These are phyloP conservation scores for Penicillium roqueforti DNA, from an alignment of 495 filamentous ascomycete species.

Conservation along the genomic window DNA sequence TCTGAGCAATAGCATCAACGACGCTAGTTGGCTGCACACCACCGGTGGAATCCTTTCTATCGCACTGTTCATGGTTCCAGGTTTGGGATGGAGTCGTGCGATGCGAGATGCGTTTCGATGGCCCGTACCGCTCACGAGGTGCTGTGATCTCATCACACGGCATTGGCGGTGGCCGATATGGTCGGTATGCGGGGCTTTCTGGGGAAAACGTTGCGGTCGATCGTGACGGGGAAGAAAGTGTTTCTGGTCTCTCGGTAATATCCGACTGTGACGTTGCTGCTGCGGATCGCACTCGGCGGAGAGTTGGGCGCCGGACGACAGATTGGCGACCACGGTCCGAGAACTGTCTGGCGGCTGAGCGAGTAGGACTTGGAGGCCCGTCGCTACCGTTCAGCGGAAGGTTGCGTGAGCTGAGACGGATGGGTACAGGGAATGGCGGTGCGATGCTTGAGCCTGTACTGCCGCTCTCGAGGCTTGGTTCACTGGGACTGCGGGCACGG, in stretches of 20 bases:
- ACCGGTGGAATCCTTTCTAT: constrained; percentile 48
- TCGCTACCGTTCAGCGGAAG: constrained; percentile 69
- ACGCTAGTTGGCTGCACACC: constrained; percentile 72
- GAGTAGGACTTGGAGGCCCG: constrained; percentile 75
- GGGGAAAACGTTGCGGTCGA: constrained; percentile 60
- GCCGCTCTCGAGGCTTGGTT: constrained; percentile 55
- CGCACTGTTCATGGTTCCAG: constrained; percentile 25
- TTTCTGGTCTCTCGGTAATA: constrained; percentile 42
- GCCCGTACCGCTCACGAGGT: constrained; percentile 33
- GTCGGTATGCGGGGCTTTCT: constrained; percentile 56
- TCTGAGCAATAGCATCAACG: constrained; percentile 96
- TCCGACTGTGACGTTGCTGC: constrained; percentile 58
- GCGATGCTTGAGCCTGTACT: constrained; percentile 41
- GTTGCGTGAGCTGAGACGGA: constrained; percentile 79
- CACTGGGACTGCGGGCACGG: constrained; percentile 70
- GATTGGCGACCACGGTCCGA: constrained; percentile 32
- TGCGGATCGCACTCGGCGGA: constrained; percentile 83
- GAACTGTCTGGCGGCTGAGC: constrained; percentile 43
- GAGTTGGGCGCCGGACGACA: constrained; percentile 37
- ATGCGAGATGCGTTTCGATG: constrained; percentile 20
- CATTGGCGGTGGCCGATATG: constrained; percentile 58
- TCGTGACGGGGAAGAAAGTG: constrained; percentile 61
- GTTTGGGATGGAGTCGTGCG: constrained; percentile 20
- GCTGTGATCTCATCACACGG: constrained; percentile 68
- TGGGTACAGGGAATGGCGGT: constrained; percentile 88